Percentiles rank a stretch among this genome's conserved stretches.
Evolutionary conservation across 768 basidiomycete genomes (phyloP).

Genomic region (Phlebiopsis gigantea): DNA sequence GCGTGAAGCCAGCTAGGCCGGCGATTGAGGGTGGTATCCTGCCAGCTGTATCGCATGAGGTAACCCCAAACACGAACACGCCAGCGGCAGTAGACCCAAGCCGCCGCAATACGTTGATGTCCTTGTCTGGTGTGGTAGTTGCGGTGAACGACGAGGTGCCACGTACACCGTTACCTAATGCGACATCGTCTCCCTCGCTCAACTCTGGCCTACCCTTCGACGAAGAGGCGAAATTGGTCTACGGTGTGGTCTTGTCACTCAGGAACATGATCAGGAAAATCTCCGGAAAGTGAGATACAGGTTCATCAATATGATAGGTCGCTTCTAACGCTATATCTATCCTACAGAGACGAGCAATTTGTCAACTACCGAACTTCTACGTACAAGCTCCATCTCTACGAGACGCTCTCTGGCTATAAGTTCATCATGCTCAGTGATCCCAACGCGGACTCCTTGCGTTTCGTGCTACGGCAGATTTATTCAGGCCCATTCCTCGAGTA

Average conservation of each 20-base stretch:
- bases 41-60: conserved; percentile 73
- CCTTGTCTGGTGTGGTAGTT: conserved; percentile 63
- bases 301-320: not conserved
- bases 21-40: conserved; percentile 72
- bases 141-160: conserved; percentile 45
- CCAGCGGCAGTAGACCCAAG: conserved; percentile 40
- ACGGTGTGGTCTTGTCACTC: conserved; percentile 88
- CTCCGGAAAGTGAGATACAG: conserved; percentile 61
- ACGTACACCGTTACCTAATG: conserved; percentile 19
- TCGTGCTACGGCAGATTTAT: conserved; percentile 84
- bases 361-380: conserved; percentile 84
- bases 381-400: conserved; percentile 92
- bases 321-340: not conserved
- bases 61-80: conserved; percentile 33
- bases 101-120: conserved; percentile 63
- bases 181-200: conserved; percentile 29
- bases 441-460: conserved; percentile 73
- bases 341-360: conserved; percentile 83
- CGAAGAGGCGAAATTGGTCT: conserved; percentile 96
- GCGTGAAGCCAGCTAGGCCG: conserved; percentile 65
- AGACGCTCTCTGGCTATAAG: conserved; percentile 89
- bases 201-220: conserved; percentile 80
- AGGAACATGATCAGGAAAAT: conserved; percentile 95
- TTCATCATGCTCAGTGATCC: conserved; percentile 94
- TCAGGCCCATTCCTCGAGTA: conserved; percentile 91